Evolutionary conservation across 768 basidiomycete species (phyloP).

Genomic region (Kwoniella mangroviensis): DNA sequence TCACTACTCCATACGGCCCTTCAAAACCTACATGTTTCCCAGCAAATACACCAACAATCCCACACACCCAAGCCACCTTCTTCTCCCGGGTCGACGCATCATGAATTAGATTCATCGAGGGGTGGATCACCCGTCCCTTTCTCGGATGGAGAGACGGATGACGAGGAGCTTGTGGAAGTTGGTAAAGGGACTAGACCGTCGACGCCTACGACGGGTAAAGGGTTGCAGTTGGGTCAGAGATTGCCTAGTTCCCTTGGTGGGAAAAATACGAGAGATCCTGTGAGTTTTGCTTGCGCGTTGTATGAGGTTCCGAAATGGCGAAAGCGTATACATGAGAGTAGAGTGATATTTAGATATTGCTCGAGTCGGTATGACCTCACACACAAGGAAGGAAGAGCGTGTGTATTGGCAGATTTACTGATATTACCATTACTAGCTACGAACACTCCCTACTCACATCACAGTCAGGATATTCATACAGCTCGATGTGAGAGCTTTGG

Average conservation of each 20-base stretch:
- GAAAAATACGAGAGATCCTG: conserved; percentile 49
- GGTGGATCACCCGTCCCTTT: conserved; percentile 24
- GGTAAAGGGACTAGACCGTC: conserved; percentile 52
- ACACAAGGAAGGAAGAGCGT: background rate
- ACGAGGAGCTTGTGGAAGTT: conserved; percentile 48
- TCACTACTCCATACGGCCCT: conserved; percentile 55
- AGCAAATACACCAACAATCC: conserved; percentile 37
- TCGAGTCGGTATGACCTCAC: background rate
- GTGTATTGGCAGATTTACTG: too few relatives aligned
- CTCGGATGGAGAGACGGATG: conserved; percentile 38
- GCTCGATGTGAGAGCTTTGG: conserved; percentile 70
- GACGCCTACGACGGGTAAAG: conserved; percentile 39
- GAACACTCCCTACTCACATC: conserved; percentile 73
- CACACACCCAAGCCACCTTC: conserved; percentile 32
- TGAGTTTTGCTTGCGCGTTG: conserved; percentile 42
- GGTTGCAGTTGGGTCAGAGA: conserved; percentile 30
- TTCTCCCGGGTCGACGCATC: conserved; percentile 16
- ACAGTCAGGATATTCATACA: conserved; percentile 75
- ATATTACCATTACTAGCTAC: conserved; percentile 37
- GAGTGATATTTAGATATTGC: background rate
- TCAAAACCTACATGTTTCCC: conserved; percentile 54
- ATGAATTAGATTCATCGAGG: conserved; percentile 22
- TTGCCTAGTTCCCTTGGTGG: conserved; percentile 26
- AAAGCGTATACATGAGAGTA: background rate
- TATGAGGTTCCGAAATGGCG: background rate